Evolutionary conservation across 2,329 filamentous ascomycete genomes (phyloP), one percentile per base, ranked within the genome.

Genomic region (Aspergillus jensenii): DNA sequence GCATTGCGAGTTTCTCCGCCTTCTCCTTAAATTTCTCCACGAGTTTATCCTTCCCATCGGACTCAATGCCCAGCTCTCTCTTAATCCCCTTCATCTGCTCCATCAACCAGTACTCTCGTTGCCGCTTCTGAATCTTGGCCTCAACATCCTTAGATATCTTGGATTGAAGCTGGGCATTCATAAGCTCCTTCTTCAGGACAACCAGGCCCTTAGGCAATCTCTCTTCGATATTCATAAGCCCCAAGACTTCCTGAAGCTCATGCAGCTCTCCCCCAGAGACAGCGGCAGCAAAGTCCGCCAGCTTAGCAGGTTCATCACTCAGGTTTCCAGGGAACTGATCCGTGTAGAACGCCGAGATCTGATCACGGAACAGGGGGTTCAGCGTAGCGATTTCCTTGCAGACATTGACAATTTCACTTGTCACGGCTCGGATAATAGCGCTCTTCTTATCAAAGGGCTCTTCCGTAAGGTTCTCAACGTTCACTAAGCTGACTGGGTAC

Each of bases 1-100:
- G 95, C 95, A 99, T 99, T 2, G 93, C 92, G 49, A 99, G 82
- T 73, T 96, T 96, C 71, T 85, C 84, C 0, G 91, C 92, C 81
- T 96, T 97, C 70, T 97, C 93, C 77, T 91, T 95, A 81, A 99
- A 99, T 74, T 90, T 96, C 74, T 98, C 95, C 1, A 99, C 90
- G 12, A 99, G 82, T 78, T 98, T 98, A 71, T 99, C 95, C 77
- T 98, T 99, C 63, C 96, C 95, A 71, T 99, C 95, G 6, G 91
- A 96, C 74, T 99, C 96, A 53, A 99, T 91, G 21, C 96, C 95
- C 49, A 99, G 85, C 76, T 99, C 95, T 58, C 95, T 86, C 58
- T 91, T 89, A 70, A 99, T 99, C 25, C 93, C 95, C 81, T 98
- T 98, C 93, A 99, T 96, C 75, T 99, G 96, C 77, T 99, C 95